A percentile compares a stretch with the other conserved stretches of the same genome.
Evolutionary conservation across 2,329 filamentous ascomycete genomes (phyloP).

Genomic region (Monosporascus sp.): DNA sequence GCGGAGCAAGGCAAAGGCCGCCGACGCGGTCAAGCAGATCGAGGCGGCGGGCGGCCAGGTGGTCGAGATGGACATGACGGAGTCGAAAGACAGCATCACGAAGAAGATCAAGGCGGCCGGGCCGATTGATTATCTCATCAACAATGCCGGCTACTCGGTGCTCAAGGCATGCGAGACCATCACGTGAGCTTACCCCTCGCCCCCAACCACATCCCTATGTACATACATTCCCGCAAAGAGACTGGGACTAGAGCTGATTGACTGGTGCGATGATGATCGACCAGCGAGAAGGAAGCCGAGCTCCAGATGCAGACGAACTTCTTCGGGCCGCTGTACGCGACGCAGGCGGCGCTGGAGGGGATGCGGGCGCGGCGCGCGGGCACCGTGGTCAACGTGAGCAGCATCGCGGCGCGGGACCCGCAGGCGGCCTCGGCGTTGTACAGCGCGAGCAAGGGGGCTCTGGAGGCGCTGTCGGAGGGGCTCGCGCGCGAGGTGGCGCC

Average conservation of each 20-base stretch:
- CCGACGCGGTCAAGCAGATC: conserved; percentile 18
- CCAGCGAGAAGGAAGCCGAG: conserved; percentile 19
- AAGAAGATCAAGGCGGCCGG: conserved; percentile 20
- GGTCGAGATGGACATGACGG: conserved; percentile 25
- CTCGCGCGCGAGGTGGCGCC: conserved; percentile 29
- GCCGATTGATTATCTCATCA: conserved; percentile 23
- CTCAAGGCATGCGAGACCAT: conserved; percentile 17
- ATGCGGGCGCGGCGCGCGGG: conserved; percentile 21
- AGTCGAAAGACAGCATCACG: conserved; percentile 20
- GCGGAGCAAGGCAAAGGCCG: conserved; percentile 19
- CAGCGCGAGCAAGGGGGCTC: conserved; percentile 30
- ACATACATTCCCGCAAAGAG: no score
- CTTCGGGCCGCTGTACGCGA: conserved; percentile 22
- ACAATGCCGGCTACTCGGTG: conserved; percentile 23
- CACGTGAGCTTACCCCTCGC: conserved; percentile 9
- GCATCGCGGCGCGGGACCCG: conserved; percentile 19
- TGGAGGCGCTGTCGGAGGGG: conserved; percentile 34
- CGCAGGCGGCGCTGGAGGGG: conserved; percentile 21
- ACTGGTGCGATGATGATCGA: not conserved
- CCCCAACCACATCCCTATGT: no score
- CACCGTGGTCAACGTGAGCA: conserved; percentile 24
- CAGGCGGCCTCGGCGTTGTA: conserved; percentile 16
- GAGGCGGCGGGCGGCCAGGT: conserved; percentile 21
- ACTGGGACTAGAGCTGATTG: no score
- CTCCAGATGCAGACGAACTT: conserved; percentile 23